A percentile compares a stretch with the other conserved stretches of the same genome.
Evolutionary conservation across 169 alveolate species (phyloP).

Genomic region (Plasmodium chabaudi): DNA sequence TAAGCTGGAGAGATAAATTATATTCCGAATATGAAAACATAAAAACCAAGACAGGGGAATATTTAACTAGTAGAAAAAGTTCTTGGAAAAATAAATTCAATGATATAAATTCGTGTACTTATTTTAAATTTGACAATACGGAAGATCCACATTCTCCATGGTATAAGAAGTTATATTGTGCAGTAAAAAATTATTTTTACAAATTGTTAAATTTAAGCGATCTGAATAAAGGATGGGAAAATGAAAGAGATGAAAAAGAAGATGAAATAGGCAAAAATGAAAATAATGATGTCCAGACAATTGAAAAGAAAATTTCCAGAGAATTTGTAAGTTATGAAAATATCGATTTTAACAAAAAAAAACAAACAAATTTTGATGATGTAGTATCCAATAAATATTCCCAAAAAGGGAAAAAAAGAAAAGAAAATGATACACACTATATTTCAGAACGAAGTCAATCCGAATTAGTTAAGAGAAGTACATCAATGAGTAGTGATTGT

Average conservation of each 20-base stretch:
- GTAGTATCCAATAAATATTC: slow-evolving; percentile 30
- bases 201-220: slow-evolving; percentile 27
- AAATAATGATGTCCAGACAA: not conserved
- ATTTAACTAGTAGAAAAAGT: slow-evolving; percentile 23
- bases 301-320: slow-evolving; percentile 27
- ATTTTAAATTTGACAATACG: slow-evolving; percentile 28
- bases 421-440: slow-evolving; percentile 18
- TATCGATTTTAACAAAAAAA: slow-evolving; percentile 19
- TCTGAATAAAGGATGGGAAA: not conserved
- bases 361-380: slow-evolving; percentile 25
- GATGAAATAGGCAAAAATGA: not conserved
- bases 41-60: slow-evolving; percentile 27
- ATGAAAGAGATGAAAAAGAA: not conserved
- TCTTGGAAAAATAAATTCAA: slow-evolving; percentile 20
- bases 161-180: slow-evolving; percentile 50
- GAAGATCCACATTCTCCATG: slow-evolving; percentile 58
- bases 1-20: slow-evolving; percentile 27
- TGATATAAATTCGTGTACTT: slow-evolving; percentile 7
- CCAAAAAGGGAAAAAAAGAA: slow-evolving; percentile 34
- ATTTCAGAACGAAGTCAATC: slow-evolving; percentile 61
- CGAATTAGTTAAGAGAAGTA: slow-evolving; percentile 38
- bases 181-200: slow-evolving; percentile 34
- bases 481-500: slow-evolving; percentile 4
- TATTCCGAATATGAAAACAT: slow-evolving; percentile 34
- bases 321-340: slow-evolving; percentile 41